These are phyloP conservation scores for Crithidia fasciculata DNA, from an alignment of 208 protist genomes.

Conservation along the genomic window DNA sequence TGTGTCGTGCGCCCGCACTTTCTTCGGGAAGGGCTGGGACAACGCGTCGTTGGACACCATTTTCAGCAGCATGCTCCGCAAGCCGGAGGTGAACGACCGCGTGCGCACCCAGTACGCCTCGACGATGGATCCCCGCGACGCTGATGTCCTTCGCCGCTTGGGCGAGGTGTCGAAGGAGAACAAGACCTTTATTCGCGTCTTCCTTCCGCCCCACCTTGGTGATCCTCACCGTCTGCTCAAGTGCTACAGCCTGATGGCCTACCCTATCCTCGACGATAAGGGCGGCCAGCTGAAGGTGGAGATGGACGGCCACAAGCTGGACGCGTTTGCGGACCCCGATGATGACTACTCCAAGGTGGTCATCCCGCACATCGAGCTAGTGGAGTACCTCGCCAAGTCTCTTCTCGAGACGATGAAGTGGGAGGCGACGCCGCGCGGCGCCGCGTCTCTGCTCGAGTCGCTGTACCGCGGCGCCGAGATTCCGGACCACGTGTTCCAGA, in stretches of 20 bases:
- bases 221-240: slow-evolving; percentile 90
- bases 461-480: slow-evolving; percentile 90
- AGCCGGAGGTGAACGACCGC: slow-evolving; percentile 87
- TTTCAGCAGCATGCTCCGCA: slow-evolving; percentile 86
- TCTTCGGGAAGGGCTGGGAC: slow-evolving; percentile 93
- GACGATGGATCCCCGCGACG: slow-evolving; percentile 86
- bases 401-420: slow-evolving; percentile 91
- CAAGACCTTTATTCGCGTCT: slow-evolving; percentile 88
- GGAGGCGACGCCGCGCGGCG: slow-evolving; percentile 86
- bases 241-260: slow-evolving; percentile 90
- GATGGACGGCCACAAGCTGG: slow-evolving; percentile 84
- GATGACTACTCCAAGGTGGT: slow-evolving; percentile 92
- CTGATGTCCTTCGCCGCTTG: slow-evolving; percentile 79
- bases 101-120: slow-evolving; percentile 84
- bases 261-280: slow-evolving; percentile 91
- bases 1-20: slow-evolving; percentile 61
- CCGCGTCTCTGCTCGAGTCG: slow-evolving; percentile 88
- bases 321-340: slow-evolving; percentile 89
- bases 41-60: slow-evolving; percentile 88
- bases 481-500: slow-evolving; percentile 91
- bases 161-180: slow-evolving; percentile 87
- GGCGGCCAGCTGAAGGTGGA: slow-evolving; percentile 87
- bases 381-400: slow-evolving; percentile 86
- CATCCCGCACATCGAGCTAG: slow-evolving; percentile 88
- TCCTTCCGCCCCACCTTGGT: slow-evolving; percentile 86